These are phyloP conservation scores for Exophiala phaeomuriformis DNA, from an alignment of 2,329 filamentous ascomycete species.

Conservation along the genomic window DNA sequence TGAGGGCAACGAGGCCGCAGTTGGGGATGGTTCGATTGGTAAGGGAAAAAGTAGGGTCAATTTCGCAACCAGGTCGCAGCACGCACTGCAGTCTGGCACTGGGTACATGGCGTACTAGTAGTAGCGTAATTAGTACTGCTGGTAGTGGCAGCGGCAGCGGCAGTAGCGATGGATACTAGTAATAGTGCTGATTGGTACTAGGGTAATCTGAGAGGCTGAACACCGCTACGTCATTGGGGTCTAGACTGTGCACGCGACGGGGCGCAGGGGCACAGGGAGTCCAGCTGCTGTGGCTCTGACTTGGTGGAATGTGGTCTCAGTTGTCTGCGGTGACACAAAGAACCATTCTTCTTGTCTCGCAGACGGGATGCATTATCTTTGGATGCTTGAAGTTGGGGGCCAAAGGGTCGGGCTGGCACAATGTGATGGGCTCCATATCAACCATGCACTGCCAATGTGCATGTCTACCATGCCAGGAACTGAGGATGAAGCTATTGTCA, in stretches of 20 bases:
- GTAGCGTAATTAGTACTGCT: no score
- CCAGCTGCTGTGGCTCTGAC: not conserved
- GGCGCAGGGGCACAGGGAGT: constrained; percentile 1
- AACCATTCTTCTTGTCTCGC: not conserved
- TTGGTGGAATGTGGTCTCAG: not conserved
- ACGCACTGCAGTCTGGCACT: no score
- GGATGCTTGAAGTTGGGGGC: not conserved
- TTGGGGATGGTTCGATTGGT: no score
- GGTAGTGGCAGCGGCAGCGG: no score
- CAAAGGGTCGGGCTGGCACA: not conserved
- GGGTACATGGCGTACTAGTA: no score
- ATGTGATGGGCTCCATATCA: not conserved
- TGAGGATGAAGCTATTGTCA: no score
- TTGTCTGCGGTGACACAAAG: not conserved
- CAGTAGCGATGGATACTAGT: no score
- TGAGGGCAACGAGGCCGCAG: no score
- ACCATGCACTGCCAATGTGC: no score
- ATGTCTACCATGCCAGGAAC: no score
- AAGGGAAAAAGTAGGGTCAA: not conserved
- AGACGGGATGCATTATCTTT: not conserved
- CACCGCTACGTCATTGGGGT: constrained; percentile 17
- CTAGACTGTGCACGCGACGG: constrained; percentile 21
- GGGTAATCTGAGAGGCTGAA: not conserved
- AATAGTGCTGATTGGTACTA: no score
- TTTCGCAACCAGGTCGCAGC: no score